Evolutionary conservation across 371 early-diverging fungal genomes (phyloP).

Genomic region (Syncephalastrum sp.): DNA sequence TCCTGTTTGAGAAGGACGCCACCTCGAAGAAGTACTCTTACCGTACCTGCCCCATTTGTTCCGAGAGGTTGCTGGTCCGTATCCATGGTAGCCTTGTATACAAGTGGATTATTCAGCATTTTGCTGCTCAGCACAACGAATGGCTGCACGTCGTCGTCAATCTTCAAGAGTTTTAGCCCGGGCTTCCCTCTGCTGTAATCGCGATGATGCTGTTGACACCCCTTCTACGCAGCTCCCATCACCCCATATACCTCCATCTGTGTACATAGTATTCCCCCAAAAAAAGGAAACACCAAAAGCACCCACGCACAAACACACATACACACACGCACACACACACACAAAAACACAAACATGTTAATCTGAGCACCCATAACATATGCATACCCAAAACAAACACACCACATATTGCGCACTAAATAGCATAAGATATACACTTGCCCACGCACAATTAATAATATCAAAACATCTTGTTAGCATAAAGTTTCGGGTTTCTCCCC

Average conservation of each 20-base stretch:
- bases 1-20: too few relatives aligned
- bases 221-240: neutral
- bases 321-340: too few relatives aligned
- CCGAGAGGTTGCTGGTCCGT: constrained; percentile 44
- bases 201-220: constrained; percentile 2
- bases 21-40: constrained; percentile 31
- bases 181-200: too few relatives aligned
- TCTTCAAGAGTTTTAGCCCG: constrained; percentile 23
- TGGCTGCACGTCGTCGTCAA: constrained; percentile 53
- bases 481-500: too few relatives aligned
- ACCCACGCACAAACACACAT: too few relatives aligned
- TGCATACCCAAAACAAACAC: too few relatives aligned
- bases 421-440: too few relatives aligned
- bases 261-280: constrained; percentile 1
- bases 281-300: constrained; percentile 1
- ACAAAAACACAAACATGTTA: too few relatives aligned
- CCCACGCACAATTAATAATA: too few relatives aligned
- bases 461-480: too few relatives aligned
- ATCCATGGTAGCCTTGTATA: constrained; percentile 49
- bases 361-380: too few relatives aligned
- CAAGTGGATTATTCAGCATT: constrained; percentile 49
- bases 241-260: neutral
- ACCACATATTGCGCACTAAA: too few relatives aligned
- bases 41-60: constrained; percentile 48
- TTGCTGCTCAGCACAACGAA: constrained; percentile 45